A percentile compares a stretch with the other conserved stretches of the same genome.
phyloP scores from a whole-genome alignment of 129 eudicot species.

The Chrysanthemum makinoi region DNA sequence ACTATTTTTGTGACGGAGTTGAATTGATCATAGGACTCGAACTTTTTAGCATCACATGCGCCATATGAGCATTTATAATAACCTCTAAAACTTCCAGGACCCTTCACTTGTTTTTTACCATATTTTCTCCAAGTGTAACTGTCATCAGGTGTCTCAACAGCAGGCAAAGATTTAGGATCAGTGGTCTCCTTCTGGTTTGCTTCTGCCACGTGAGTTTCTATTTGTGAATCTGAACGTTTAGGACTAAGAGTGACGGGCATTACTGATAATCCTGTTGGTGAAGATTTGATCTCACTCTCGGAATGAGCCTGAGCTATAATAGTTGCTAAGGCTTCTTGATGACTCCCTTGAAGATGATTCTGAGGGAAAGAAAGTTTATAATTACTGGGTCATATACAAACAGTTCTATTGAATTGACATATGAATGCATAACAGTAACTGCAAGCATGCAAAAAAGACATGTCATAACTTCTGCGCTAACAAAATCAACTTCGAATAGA shows the following conservation, averaged over 20 bases:
- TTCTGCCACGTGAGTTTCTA: slow-evolving; percentile 24
- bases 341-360: slow-evolving; percentile 52
- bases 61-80: slow-evolving; percentile 71
- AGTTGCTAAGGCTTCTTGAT: slow-evolving; percentile 48
- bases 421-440: slow-evolving; percentile 12
- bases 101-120: slow-evolving; percentile 81
- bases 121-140: slow-evolving; percentile 87
- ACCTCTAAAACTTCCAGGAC: slow-evolving; percentile 77
- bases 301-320: slow-evolving; percentile 40
- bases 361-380: slow-evolving; percentile 25
- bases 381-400: slow-evolving; percentile 9
- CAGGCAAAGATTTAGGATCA: slow-evolving; percentile 25
- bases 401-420: slow-evolving; percentile 16
- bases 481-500: too few species aligned
- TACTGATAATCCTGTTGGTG: slow-evolving; percentile 37
- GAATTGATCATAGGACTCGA: slow-evolving; percentile 57
- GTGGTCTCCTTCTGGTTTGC: slow-evolving; percentile 30
- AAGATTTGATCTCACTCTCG: slow-evolving; percentile 28
- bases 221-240: slow-evolving; percentile 37
- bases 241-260: slow-evolving; percentile 1
- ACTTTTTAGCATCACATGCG: slow-evolving; percentile 72
- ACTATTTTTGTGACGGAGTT: slow-evolving; percentile 44
- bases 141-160: slow-evolving; percentile 45
- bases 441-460: neutral
- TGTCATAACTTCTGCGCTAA: too few species aligned